phyloP scores from a whole-genome alignment of 805 yeast species.

The Candida insectorum region DNA sequence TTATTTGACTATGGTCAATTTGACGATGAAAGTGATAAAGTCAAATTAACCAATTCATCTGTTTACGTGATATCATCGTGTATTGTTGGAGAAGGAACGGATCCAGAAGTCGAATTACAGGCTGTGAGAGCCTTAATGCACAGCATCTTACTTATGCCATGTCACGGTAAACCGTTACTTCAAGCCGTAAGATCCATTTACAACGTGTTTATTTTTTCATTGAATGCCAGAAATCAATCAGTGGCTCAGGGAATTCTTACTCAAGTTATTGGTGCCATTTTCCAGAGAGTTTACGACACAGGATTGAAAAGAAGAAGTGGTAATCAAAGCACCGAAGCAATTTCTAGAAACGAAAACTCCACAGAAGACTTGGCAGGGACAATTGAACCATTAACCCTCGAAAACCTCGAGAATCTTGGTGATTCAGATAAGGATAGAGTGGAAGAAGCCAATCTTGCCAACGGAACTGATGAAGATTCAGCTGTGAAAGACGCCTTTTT shows the following conservation, averaged over 20 bases:
- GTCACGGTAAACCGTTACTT: constrained; percentile 84
- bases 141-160: constrained; percentile 78
- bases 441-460: constrained; percentile 42
- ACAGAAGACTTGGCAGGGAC: constrained; percentile 15
- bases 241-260: constrained; percentile 94
- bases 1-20: constrained; percentile 83
- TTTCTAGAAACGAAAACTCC: constrained; percentile 21
- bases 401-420: constrained; percentile 56
- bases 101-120: constrained; percentile 84
- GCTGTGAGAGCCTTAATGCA: constrained; percentile 89
- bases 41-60: constrained; percentile 71
- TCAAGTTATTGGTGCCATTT: constrained; percentile 83
- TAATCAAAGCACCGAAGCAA: constrained; percentile 13
- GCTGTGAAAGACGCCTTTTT: constrained; percentile 88
- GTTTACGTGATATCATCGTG: constrained; percentile 81
- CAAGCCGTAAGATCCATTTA: constrained; percentile 93
- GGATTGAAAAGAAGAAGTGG: constrained; percentile 36
- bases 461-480: constrained; percentile 59
- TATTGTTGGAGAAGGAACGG: constrained; percentile 90
- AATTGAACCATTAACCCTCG: constrained; percentile 48
- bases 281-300: constrained; percentile 55
- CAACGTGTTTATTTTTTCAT: constrained; percentile 83
- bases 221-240: constrained; percentile 80
- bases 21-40: constrained; percentile 53
- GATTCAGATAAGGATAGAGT: constrained; percentile 48